Evolutionary conservation across 306 rosid species (phyloP), one percentile per base, ranked within the genome.

Genomic region (Oemleria cerasiformis): DNA sequence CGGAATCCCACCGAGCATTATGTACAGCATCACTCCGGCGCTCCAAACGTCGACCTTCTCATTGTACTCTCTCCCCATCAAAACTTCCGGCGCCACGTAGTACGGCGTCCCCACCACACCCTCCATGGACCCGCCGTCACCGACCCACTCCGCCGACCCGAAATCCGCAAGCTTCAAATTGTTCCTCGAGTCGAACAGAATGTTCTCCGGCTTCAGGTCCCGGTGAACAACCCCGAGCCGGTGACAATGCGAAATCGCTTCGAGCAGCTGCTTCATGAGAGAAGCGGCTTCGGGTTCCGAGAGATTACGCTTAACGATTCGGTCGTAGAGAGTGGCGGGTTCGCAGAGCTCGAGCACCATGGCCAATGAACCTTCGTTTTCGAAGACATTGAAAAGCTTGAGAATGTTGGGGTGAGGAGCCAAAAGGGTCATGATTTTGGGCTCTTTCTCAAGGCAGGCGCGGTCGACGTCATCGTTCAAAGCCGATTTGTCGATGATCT

Each of bases 41-140:
- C 98, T 88, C 98, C 96, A 92, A 7, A 88, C 85, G 50, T 92
- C 96, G 0, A 86, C 89, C 59, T 86, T 89, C 66, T 79, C 88
- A 14, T 68, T 56, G 62, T 92, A 92, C 17, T 79, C 80, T 7
- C 80, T 73, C 3, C 92, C 95, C 80, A 84, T 15, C 34, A 92
- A 9, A 0, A 92, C 94, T 82, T 92, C 96, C 4, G 94, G 98
- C 9, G 94, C 88, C 15, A 92, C 88, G 7, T 92, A 92, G 56
- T 78, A 88, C 8, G 98, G 96, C 71, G 96, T 86, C 2, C 94
- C 98, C 62, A 92, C 94, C 68, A 92, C 81, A 4, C 94, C 96
- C 10, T 66, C 79, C 79, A 77, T 68, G 42, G 43, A 45, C 13
- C 85, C 76, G 3, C 80, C 94, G 14, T 91, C 84, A 0, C 75